Evolutionary conservation across 371 early-diverging fungal genomes (phyloP).

Genomic region (Rhizomucor miehei): DNA sequence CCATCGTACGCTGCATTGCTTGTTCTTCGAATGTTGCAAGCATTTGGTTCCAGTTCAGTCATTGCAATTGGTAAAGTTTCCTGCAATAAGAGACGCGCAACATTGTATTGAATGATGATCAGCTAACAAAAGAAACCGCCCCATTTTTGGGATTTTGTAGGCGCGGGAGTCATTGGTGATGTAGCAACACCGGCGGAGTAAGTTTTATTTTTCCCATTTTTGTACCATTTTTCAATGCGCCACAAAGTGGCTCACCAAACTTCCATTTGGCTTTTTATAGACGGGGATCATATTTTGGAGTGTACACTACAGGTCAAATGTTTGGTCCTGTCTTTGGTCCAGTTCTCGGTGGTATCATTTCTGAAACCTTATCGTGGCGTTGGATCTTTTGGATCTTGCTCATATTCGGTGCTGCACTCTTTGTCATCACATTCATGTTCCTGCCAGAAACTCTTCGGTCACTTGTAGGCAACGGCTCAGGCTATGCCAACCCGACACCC

Average conservation of each 20-base stretch:
- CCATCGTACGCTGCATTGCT: conserved; percentile 45
- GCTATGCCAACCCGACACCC: conserved; percentile 30
- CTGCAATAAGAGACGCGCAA: neutral
- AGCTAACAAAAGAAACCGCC: no score
- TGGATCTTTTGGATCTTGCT: conserved; percentile 55
- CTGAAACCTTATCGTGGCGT: conserved; percentile 12
- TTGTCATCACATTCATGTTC: conserved; percentile 44
- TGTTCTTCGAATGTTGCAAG: conserved; percentile 58
- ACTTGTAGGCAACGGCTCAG: conserved; percentile 34
- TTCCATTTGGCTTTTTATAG: neutral
- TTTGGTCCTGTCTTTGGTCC: conserved; percentile 51
- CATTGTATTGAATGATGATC: neutral
- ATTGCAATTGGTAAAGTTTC: conserved; percentile 45
- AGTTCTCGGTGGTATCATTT: conserved; percentile 26
- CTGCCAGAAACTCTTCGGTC: conserved; percentile 63
- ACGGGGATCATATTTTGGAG: conserved; percentile 53
- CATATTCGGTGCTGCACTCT: conserved; percentile 45
- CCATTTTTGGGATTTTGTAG: conserved; percentile 3
- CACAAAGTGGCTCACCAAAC: neutral
- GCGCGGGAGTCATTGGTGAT: conserved; percentile 42
- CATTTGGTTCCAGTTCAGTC: conserved; percentile 57
- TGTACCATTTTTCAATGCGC: no score
- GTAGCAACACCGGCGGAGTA: conserved; percentile 52
- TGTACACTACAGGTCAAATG: conserved; percentile 41
- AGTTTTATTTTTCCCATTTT: conserved; percentile 1